Base-by-base conservation (phyloP, 352 stramenopile genomes). In the Phytopythium ostracodes region DNA sequence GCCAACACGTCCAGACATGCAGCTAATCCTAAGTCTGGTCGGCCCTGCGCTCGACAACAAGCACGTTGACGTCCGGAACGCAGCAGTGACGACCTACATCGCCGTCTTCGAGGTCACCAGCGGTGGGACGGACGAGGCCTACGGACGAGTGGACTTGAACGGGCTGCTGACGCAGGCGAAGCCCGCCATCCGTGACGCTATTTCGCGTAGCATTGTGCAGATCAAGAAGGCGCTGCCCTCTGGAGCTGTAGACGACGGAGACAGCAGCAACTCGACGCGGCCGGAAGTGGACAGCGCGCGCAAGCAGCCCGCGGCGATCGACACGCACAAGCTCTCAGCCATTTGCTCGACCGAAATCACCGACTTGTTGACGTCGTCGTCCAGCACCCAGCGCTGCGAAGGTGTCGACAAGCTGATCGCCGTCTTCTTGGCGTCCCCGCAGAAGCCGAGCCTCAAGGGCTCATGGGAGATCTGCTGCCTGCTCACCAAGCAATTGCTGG, bases 61-160 rank as follows among this genome's bases (percentile, higher is more conserved):
- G 38, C 85, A 94, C 56, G 83, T 94, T 6, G 85, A 94, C 27
- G 77, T 94, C 2, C 79, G 83, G 2, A 94, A 85, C 35, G 83
- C 72, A 0, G 85, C 85, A 0, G 87, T 91, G 18, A 67, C 76
- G 1, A 82, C 78, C 9, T 94, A 92, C 56, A 69, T 72, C 0
- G 77, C 73, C 1, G 86, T 94, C 14, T 94, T 91, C 57, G 82
- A 94, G 59, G 71, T 79, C 31, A 88, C 77, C 4, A 87, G 86
- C 29, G 78, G 80, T 3, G 77, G 74, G 0, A 64, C 67, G 0
- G 67, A 68, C 20, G 51, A 62, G 15, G 60, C 59, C 0, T 81
- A 79, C 35, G 68, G 73, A 0, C 40, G 22, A n/a, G 51, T 92
- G 20, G 76, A 92, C 65, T 38, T 92, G n/a, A 71, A 82, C n/a